A percentile compares a stretch with the other conserved stretches of the same genome.
These are phyloP conservation scores for Penicillium sp. DNA, from an alignment of 2,329 filamentous ascomycete genomes.

Conservation along the genomic window DNA sequence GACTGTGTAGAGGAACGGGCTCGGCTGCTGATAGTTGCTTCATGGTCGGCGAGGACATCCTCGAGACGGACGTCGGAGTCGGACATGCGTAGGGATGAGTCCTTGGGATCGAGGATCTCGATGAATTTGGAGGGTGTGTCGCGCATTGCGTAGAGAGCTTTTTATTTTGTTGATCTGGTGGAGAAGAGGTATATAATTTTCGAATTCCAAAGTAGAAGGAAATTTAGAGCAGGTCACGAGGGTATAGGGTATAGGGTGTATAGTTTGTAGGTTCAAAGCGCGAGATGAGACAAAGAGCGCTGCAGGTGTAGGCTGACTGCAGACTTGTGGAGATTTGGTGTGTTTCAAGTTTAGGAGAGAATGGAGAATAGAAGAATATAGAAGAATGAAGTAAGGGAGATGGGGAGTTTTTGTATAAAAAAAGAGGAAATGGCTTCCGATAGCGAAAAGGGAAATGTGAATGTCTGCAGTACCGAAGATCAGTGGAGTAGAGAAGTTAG, in stretches of 20 bases:
- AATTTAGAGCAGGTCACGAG: conserved; percentile 1
- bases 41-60: conserved; percentile 43
- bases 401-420: background rate
- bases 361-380: background rate
- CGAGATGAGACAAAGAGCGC: conserved; percentile 20
- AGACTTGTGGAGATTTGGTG: background rate
- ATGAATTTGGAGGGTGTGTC: conserved; percentile 44
- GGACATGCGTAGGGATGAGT: conserved; percentile 33
- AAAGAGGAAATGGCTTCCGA: conserved; percentile 5
- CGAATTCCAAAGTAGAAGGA: background rate
- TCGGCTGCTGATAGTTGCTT: conserved; percentile 34
- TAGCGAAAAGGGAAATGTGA: background rate
- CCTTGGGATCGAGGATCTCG: conserved; percentile 43
- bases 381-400: background rate
- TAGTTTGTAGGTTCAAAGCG: background rate
- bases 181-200: background rate
- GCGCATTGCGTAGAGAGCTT: conserved; percentile 21
- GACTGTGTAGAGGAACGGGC: conserved; percentile 38
- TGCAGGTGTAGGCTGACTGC: conserved; percentile 10
- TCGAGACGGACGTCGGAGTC: conserved; percentile 44
- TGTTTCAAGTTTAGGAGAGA: conserved; percentile 6
- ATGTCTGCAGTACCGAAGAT: background rate
- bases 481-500: conserved; percentile 5
- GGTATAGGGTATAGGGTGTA: background rate
- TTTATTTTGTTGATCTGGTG: background rate